Conservation (phyloP, 139 green algal genomes). For the Chlamydomonas schloesseri region DNA sequence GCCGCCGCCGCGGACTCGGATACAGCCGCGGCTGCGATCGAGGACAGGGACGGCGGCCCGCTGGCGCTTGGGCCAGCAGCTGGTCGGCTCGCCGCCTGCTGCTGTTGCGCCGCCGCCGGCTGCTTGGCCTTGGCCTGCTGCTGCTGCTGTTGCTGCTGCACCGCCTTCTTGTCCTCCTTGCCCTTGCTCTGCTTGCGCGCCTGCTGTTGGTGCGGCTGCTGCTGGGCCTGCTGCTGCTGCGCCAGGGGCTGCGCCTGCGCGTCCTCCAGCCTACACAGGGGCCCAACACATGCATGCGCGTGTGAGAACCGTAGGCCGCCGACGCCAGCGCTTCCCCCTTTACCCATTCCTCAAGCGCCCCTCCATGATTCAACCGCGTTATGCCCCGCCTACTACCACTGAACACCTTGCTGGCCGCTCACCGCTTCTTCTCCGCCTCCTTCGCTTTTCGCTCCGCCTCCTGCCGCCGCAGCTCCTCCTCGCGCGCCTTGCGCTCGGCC, state of each 20-base stretch:
- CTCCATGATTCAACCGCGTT: no score
- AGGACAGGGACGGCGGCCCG: constrained; percentile 2
- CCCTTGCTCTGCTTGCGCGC: not conserved
- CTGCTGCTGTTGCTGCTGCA: constrained; percentile 33
- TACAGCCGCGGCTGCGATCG: not conserved
- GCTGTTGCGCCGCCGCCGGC: not conserved
- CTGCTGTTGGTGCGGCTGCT: not conserved
- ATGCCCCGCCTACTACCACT: no score
- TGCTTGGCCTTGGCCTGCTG: constrained; percentile 36
- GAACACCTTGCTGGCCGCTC: not conserved
- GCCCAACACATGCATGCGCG: no score
- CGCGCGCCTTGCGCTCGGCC: constrained; percentile 44
- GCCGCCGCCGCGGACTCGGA: not conserved
- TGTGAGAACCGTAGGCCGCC: no score
- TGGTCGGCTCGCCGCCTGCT: not conserved
- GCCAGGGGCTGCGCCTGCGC: constrained; percentile 11
- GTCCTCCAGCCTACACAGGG: constrained; percentile 5
- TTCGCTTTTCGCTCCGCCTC: constrained; percentile 66
- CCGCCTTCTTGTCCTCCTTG: constrained; percentile 27
- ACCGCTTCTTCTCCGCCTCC: constrained; percentile 45
- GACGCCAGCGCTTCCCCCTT: no score
- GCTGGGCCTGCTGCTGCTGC: constrained; percentile 3
- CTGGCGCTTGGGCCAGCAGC: not conserved
- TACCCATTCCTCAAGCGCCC: no score
- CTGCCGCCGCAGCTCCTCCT: constrained; percentile 60